Evolutionary conservation across 345 rosid species (phyloP).

Genomic region (Eucalyptus guilfoylei): DNA sequence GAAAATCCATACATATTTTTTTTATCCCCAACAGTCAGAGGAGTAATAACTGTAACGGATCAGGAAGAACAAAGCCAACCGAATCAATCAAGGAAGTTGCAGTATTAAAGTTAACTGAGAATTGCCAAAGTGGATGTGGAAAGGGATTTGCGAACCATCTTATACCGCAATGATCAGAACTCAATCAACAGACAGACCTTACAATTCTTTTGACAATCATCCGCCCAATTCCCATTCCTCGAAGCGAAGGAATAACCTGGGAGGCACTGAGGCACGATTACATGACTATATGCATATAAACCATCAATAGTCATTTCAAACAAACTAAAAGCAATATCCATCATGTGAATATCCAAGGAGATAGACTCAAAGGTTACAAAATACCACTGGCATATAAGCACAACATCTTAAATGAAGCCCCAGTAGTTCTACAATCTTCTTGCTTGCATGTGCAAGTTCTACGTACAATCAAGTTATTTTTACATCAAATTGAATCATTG

Average conservation of each 20-base stretch:
- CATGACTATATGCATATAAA: neutral
- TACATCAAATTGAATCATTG: neutral
- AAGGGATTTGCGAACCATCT: neutral
- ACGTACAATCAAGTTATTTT: neutral
- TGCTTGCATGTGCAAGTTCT: neutral
- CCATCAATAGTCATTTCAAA: neutral
- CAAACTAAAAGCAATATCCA: neutral
- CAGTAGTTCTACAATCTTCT: neutral
- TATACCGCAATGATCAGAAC: neutral
- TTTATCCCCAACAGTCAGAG: neutral
- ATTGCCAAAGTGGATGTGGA: neutral
- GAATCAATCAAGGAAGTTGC: neutral
- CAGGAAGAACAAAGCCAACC: neutral
- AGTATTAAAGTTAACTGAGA: neutral
- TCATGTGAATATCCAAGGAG: neutral
- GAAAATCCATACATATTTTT: neutral
- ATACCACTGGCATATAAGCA: neutral
- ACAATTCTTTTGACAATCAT: slow-evolving; percentile 56
- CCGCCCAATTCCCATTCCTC: slow-evolving; percentile 66
- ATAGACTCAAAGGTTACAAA: neutral
- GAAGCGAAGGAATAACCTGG: slow-evolving; percentile 73
- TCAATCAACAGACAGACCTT: slow-evolving; percentile 29
- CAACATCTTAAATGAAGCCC: neutral
- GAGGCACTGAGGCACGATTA: slow-evolving; percentile 30
- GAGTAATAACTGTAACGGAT: neutral